These are phyloP conservation scores for Cenchrus fungigraminus DNA, from an alignment of 176 grass and related monocot genomes.

Conservation along the genomic window DNA sequence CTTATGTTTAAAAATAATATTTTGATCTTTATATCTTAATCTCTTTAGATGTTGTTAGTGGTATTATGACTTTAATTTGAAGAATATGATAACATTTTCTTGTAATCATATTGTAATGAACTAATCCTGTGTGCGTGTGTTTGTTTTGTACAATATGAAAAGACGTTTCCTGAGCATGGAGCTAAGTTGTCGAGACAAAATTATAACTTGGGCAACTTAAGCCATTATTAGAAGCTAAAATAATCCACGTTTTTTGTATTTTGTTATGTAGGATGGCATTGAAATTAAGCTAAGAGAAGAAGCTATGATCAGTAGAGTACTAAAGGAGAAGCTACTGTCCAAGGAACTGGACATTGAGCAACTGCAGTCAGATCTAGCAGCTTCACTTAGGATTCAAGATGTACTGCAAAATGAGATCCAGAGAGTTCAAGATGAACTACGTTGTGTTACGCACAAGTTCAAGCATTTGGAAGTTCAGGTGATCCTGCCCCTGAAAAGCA, in stretches of 20 bases:
- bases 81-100: conserved; percentile 26
- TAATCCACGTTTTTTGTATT: conserved; percentile 18
- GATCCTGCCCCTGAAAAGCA: not conserved
- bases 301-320: conserved; percentile 58
- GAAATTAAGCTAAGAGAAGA: conserved; percentile 72
- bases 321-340: conserved; percentile 67
- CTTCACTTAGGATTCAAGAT: conserved; percentile 56
- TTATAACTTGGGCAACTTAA: not conserved
- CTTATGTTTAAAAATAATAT: not conserved
- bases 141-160: conserved; percentile 1
- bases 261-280: conserved; percentile 61
- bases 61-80: conserved; percentile 16
- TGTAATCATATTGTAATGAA: conserved; percentile 38
- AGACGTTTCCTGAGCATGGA: not conserved
- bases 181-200: not conserved
- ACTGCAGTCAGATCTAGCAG: conserved; percentile 64
- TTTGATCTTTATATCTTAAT: not conserved
- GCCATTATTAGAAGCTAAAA: conserved; percentile 23
- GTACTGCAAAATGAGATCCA: conserved; percentile 61
- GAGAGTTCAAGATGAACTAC: conserved; percentile 62
- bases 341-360: conserved; percentile 71
- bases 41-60: not conserved
- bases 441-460: conserved; percentile 54
- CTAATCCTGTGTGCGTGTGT: not conserved
- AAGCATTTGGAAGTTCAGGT: conserved; percentile 82